Evolutionary conservation across 2,329 filamentous ascomycete species (phyloP), one percentile per base, ranked within the genome.

Genomic region (Zelopaecilomyces penicillatus): DNA sequence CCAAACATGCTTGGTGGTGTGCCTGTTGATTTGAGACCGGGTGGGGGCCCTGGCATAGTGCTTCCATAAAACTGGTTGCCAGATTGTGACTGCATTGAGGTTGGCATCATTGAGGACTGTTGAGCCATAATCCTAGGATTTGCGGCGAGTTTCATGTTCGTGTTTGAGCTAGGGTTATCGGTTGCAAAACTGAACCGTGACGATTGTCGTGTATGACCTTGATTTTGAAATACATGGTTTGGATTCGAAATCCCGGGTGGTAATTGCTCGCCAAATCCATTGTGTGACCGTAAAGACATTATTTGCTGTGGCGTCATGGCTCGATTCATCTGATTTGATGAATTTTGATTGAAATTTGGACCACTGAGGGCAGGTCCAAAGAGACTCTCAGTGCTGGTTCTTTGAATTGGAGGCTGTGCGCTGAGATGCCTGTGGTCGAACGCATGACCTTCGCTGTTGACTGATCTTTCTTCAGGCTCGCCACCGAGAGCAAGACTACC

Each of bases 1-100:
- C 87, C 86, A 65, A 96, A 97, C 78, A 96, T 93, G 56, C 87
- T 89, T 11, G 93, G 91, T 46, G 93, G 91, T 12, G 91, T 97
- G 36, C 89, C 88, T 3, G 90, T 90, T 26, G 91, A 94, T 69
- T 98, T 98, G 29, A 98, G 74, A 7, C 93, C 93, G 1, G 93
- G 94, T 48, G 93, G 93, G 29, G 94, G 93, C 4, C 90, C 91
- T 57, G 94, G 88, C 58, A 96, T 88, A 7, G 87, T 87, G 43
- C 81, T 83, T 39, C 83, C 79, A 63, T 93, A 96, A 61, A 88
- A 93, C 51, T 87, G 85, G 52, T 75, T 79, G 52, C 74, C 65
- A 63, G 79, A 64, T 55, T 81, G 76, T 35, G 71, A 68, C 54
- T 82, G 80, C 58, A 78, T 76, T 8, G 74, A 63, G 39, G 74